Evolutionary conservation across 306 rosid genomes (phyloP).

Genomic region (Glycine latifolia): DNA sequence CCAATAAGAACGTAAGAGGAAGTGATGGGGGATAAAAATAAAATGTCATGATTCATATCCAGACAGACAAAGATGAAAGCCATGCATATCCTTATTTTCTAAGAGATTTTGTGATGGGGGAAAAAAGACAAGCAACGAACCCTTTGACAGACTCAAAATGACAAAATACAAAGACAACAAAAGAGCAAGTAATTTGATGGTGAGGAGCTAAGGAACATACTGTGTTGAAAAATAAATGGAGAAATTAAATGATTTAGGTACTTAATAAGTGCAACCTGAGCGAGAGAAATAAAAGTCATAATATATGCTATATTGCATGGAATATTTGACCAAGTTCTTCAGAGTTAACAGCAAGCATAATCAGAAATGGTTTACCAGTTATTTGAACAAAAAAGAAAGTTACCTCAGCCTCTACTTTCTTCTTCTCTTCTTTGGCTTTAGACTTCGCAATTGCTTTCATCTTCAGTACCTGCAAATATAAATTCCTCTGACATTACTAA

Average conservation of each 20-base stretch:
- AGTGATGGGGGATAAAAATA: slow-evolving; percentile 4
- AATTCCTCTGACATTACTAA: slow-evolving; percentile 31
- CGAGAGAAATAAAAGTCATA: slow-evolving; percentile 8
- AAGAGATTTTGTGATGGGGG: neutral
- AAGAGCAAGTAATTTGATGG: slow-evolving; percentile 21
- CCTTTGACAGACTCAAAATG: slow-evolving; percentile 20
- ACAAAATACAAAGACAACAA: slow-evolving; percentile 1
- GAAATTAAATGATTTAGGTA: slow-evolving; percentile 1
- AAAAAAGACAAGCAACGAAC: neutral
- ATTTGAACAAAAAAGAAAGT: slow-evolving; percentile 34
- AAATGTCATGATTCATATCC: neutral
- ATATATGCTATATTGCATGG: slow-evolving; percentile 1
- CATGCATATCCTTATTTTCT: neutral
- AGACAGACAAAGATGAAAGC: slow-evolving; percentile 3
- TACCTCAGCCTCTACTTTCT: slow-evolving; percentile 83
- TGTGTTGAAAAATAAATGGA: neutral
- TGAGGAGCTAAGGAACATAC: slow-evolving; percentile 26
- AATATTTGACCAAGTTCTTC: slow-evolving; percentile 37
- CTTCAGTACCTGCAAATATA: slow-evolving; percentile 73
- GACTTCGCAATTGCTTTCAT: slow-evolving; percentile 86
- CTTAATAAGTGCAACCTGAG: slow-evolving; percentile 1
- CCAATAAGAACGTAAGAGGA: neutral
- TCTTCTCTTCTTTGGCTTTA: slow-evolving; percentile 90
- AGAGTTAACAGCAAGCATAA: slow-evolving; percentile 21
- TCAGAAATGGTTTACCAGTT: slow-evolving; percentile 29